Base-by-base conservation (phyloP, 2,329 filamentous ascomycete species). In the Sarocladiaceae sp. region DNA sequence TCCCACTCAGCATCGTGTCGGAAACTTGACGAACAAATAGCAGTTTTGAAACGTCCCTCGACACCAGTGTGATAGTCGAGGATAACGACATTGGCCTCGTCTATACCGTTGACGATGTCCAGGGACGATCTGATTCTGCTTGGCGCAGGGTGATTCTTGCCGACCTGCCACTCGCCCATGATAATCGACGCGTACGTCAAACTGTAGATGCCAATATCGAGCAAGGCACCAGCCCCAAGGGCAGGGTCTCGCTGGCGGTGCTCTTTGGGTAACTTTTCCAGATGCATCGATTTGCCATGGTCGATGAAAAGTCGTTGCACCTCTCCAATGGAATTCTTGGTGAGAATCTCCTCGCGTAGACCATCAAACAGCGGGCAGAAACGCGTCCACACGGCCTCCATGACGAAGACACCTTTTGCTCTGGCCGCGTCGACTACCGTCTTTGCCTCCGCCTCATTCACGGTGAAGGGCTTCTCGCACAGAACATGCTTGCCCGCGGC, bases 331-430 rank as follows among this genome's bases (percentile, higher is more conserved):
- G 56, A 61, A 39, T 67, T 68, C 4, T 75, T 67, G 17, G 67
- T 59, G 46, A 74, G 67, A 0, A 76, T 51, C 1, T 71, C 37
- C 10, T 60, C 58, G 39, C 64, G 63, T 0, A 76, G 53, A 4
- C 62, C 59, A 28, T 57, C 59, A 2, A 70, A 60, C 2, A 76
- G 56, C 0, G 73, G 71, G 17, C 64, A 71, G 59, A 71, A 71
- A 12, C 73, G 68, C 3, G 69, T 69, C 73, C 72, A 75, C 68
- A 75, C 69, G 12, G 72, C 73, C 56, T 76, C 73, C 62, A 72
- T 70, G 22, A 76, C 57, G 52, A 70, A 76, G 3, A 76, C 66
- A 8, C 67, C 66, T 52, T 70, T 70, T 25, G 56, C 53, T 52
- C 64, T 61, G 0, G 73, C 73, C 0, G 69, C 68, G 1, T 57